Evolutionary conservation across 2,329 filamentous ascomycete genomes (phyloP).

Genomic region (Fusarium albosuccineum): DNA sequence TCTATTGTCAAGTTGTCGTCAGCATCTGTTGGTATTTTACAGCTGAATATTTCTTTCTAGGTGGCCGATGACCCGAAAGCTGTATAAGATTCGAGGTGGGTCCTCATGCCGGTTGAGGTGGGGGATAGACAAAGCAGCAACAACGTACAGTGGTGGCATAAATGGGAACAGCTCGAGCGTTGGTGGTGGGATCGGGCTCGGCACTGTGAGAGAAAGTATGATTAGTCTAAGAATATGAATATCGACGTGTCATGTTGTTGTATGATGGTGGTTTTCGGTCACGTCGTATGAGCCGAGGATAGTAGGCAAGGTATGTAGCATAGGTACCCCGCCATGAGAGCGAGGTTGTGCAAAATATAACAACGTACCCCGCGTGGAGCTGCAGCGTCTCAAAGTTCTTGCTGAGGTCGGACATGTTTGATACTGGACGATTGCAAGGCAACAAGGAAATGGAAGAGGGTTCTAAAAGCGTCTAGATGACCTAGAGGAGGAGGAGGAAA

Average conservation of each 20-base stretch:
- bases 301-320: background rate
- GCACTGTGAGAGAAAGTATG: slow-evolving; percentile 66
- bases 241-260: no score
- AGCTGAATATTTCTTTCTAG: background rate
- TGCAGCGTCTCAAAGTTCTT: slow-evolving; percentile 86
- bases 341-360: background rate
- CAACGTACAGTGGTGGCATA: slow-evolving; percentile 82
- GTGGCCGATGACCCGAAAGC: slow-evolving; percentile 6
- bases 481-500: slow-evolving; percentile 40
- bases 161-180: slow-evolving; percentile 92
- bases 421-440: background rate
- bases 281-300: slow-evolving; percentile 1
- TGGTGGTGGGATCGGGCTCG: slow-evolving; percentile 82
- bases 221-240: slow-evolving; percentile 18
- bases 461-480: background rate
- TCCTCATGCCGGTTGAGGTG: background rate
- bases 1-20: slow-evolving; percentile 61
- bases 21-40: slow-evolving; percentile 4
- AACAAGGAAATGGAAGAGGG: background rate
- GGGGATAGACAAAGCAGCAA: background rate
- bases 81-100: slow-evolving; percentile 1
- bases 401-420: slow-evolving; percentile 60
- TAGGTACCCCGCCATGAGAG: slow-evolving; percentile 34
- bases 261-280: background rate
- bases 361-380: slow-evolving; percentile 81